Conservation (phyloP, 805 yeast genomes). For the Groenewaldozyma salmanticensis region DNA sequence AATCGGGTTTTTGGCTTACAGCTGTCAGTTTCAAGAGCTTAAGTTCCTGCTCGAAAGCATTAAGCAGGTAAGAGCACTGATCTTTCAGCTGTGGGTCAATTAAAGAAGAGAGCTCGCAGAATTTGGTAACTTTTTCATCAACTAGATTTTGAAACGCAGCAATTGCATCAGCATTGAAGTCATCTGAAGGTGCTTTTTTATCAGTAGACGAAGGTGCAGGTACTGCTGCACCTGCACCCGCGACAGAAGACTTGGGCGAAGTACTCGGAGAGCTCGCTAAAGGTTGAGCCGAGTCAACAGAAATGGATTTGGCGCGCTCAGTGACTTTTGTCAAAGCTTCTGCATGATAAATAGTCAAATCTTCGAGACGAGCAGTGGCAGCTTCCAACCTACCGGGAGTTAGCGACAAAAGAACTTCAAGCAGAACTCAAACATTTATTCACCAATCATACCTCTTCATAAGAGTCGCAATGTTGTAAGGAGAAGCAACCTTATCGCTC, state of each 20-base stretch:
- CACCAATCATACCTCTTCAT: slow-evolving; percentile 42
- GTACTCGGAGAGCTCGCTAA: slow-evolving; percentile 3
- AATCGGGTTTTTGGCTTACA: slow-evolving; percentile 55
- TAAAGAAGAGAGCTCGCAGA: slow-evolving; percentile 41
- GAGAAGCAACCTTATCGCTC: no score
- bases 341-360: slow-evolving; percentile 71
- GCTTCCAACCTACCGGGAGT: slow-evolving; percentile 59
- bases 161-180: neutral
- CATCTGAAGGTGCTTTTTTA: no score
- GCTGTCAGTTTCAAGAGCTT: slow-evolving; percentile 49
- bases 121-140: slow-evolving; percentile 45
- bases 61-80: slow-evolving; percentile 26
- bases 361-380: slow-evolving; percentile 88
- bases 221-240: slow-evolving; percentile 11
- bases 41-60: slow-evolving; percentile 53
- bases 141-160: slow-evolving; percentile 47
- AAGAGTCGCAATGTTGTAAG: slow-evolving; percentile 72
- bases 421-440: neutral
- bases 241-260: slow-evolving; percentile 9
- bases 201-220: neutral
- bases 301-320: neutral
- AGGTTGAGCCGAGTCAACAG: slow-evolving; percentile 3
- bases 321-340: slow-evolving; percentile 31
- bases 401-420: neutral
- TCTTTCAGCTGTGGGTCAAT: slow-evolving; percentile 51